Evolutionary conservation across 2,329 filamentous ascomycete genomes (phyloP), one percentile per base, ranked within the genome.

Genomic region (Trichophyton simii): DNA sequence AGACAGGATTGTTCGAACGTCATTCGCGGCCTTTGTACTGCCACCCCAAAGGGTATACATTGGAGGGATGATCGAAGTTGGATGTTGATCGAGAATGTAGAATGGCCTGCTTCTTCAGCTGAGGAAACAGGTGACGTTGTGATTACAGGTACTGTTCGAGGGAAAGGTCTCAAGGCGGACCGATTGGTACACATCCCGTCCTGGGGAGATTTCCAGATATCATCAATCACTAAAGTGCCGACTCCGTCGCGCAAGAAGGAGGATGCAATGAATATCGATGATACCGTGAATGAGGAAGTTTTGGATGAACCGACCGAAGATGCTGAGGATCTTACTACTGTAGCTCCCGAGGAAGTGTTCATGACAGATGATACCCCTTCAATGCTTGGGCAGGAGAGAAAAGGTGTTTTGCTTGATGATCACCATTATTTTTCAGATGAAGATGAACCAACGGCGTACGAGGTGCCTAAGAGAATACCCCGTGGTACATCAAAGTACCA

Each of bases 351-450:
- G 71, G 90, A 92, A 68, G 82, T 86, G 2, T 79, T 83, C 62
- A 94, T 96, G 89, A 79, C 83, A 25, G 87, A 89, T 64, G 82
- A 83, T 22, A 70, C 76, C 76, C 62, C 80, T 67, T 71, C 78
- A 63, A 66, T 82, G 68, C 79, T 79, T 2, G 76, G 80, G 22
- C 77, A 78, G 1, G 79, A 81, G 50, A 86, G 86, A 70, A 95
- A 92, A 75, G 94, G 92, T 65, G 94, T 99, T 0, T 78, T 99
- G 46, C 80, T 99, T 8, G 94, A 99, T 67, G 92, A 97, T 66
- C 92, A 99, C 72, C 92, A 97, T 72, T 99, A 99, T 74, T 99
- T 97, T 71, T 91, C 91, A 0, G 92, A 97, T 50, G 92, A 97
- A 50, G 90, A 94, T 55, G 87, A 94, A 60, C 76, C 74, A 3